Percentiles rank a stretch among this genome's conserved stretches.
phyloP scores from a whole-genome alignment of 352 stramenopile species.

The Phytophthora pluvialis region DNA sequence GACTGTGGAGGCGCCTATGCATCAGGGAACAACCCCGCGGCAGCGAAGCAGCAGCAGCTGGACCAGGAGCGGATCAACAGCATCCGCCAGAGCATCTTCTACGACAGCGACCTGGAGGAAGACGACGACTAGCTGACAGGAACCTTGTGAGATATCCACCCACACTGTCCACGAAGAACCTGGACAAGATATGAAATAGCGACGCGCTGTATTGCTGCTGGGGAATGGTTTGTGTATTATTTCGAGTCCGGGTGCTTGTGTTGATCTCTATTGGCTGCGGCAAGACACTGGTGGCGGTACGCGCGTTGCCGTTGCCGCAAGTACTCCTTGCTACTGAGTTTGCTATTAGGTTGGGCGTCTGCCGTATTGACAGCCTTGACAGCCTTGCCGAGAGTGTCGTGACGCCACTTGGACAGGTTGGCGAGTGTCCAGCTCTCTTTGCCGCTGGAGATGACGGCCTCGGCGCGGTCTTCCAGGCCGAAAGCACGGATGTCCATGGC shows the following conservation, averaged over 20 bases:
- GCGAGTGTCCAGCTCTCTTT: conserved; percentile 60
- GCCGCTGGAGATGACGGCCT: conserved; percentile 66
- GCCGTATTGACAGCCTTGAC: background rate
- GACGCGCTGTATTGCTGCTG: conserved; percentile 29
- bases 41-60: conserved; percentile 42
- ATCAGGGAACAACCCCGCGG: conserved; percentile 41
- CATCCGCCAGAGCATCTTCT: conserved; percentile 87
- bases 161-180: background rate
- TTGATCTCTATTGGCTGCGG: conserved; percentile 15
- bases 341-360: conserved; percentile 5
- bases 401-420: conserved; percentile 72
- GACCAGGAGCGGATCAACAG: conserved; percentile 65
- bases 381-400: conserved; percentile 45
- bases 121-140: conserved; percentile 51
- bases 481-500: conserved; percentile 69
- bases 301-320: conserved; percentile 71
- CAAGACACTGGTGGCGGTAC: conserved; percentile 72
- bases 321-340: conserved; percentile 48
- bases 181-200: conserved; percentile 32
- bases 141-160: background rate
- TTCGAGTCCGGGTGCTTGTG: conserved; percentile 17
- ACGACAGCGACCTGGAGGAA: conserved; percentile 85
- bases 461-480: conserved; percentile 76
- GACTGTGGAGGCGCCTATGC: conserved; percentile 70
- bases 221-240: conserved; percentile 8